Base-by-base conservation (phyloP, 768 basidiomycete genomes). In the Boletus rex-veris region DNA sequence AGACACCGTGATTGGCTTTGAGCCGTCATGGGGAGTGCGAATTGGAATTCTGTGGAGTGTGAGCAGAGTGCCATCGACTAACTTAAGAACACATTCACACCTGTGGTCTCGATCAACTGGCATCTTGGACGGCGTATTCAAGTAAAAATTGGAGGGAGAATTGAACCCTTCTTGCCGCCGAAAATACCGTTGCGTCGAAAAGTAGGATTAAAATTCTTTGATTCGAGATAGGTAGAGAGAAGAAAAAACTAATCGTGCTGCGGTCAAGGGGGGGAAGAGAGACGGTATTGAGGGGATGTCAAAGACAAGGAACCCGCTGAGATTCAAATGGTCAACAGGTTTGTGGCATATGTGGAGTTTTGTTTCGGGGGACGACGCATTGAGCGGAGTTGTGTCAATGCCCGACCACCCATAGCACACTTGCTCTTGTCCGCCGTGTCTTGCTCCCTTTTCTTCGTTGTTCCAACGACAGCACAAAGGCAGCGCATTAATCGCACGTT, bases 311-410 rank as follows among this genome's bases (percentile, higher is more conserved):
- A 21, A 11, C 35, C 12, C 51, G 45, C 47, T 51, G 45, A 37
- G 48, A 40, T 51, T 48, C 26, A 49, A 58, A 57, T 37, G 35
- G 41, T 0, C 28, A 1, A 30, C 33, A 38, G 2, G 19, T 21
- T 42, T 50, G 53, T 61, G 63, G 50, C 59, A n/a, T n/a, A 57
- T 43, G 58, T 45, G 48, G 48, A 45, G 41, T 48, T 53, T 50
- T 56, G 33, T 50, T 53, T 52, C 44, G 51, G 38, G 52, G 49
- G 49, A 30, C 33, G 26, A 38, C 35, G 15, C 54, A 15, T 30
- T 37, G 50, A 62, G 61, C 62, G 58, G 61, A 63, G 61, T 63
- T 62, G 62, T 37, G n/a, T 12, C 47, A 10, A 54, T n/a, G n/a
- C n/a, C 49, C 61, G 35, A 14, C 31, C 10, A 33, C 31, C 31